Percentiles rank a stretch among this genome's conserved stretches.
These are phyloP conservation scores for Globisporangium barbulae DNA, from an alignment of 352 stramenopile species.

Conservation along the genomic window DNA sequence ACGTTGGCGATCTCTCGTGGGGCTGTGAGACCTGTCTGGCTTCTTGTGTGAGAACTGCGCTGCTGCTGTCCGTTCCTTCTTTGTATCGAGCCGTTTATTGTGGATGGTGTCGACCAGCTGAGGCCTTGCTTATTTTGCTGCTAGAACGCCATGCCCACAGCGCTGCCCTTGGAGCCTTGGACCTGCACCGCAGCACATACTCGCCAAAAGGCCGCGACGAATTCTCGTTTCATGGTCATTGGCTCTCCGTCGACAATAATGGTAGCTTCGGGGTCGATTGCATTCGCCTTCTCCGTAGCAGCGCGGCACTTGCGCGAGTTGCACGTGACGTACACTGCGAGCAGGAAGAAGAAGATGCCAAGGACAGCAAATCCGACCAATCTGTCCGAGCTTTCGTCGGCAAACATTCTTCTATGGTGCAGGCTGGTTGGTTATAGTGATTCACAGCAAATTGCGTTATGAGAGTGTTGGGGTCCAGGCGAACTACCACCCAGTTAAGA, in stretches of 20 bases:
- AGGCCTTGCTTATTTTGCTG: too few species aligned
- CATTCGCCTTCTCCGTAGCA: background rate
- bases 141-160: too few species aligned
- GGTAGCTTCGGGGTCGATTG: background rate
- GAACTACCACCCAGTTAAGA: too few species aligned
- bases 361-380: background rate
- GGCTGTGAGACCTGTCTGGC: too few species aligned
- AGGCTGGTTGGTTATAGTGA: background rate
- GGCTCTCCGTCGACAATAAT: background rate
- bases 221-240: background rate
- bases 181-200: background rate
- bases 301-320: background rate
- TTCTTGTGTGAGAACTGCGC: too few species aligned
- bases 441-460: background rate
- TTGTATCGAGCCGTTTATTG: too few species aligned
- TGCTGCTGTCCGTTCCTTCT: too few species aligned
- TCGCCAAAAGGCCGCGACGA: background rate
- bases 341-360: background rate
- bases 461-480: too few species aligned
- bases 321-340: background rate
- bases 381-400: background rate
- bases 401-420: background rate
- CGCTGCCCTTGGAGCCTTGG: background rate
- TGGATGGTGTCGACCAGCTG: too few species aligned
- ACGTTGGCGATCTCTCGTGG: too few species aligned